These are phyloP conservation scores for Lathyrus oleraceus DNA, from an alignment of 306 rosid species.

Conservation along the genomic window DNA sequence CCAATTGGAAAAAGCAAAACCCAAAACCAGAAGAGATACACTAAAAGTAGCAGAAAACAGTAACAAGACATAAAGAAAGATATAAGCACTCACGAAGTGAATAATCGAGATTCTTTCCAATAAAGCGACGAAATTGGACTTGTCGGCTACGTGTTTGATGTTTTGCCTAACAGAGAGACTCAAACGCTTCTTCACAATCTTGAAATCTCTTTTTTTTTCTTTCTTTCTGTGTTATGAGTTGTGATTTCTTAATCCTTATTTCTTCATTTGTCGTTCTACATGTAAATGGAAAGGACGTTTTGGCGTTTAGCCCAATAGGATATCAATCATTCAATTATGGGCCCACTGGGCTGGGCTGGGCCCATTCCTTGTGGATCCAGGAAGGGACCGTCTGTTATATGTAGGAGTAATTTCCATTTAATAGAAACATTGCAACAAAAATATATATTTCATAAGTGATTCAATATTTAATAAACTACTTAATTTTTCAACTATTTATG, in stretches of 20 bases:
- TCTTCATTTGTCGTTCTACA: background rate
- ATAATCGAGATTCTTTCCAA: conserved; percentile 2
- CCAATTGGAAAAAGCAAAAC: conserved; percentile 1
- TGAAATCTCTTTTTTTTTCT: background rate
- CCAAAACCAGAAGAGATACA: background rate
- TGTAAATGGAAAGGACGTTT: background rate
- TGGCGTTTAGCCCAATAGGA: conserved; percentile 23
- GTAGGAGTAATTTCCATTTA: no score
- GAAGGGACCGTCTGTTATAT: background rate
- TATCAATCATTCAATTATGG: background rate
- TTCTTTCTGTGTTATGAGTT: background rate
- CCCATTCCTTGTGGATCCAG: background rate
- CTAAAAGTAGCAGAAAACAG: background rate
- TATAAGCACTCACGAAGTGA: conserved; percentile 28
- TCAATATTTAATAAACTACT: no score
- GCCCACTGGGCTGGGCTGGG: conserved; percentile 12
- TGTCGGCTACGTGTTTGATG: conserved; percentile 35
- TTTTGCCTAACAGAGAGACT: conserved; percentile 21
- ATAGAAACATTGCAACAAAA: no score
- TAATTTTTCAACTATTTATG: no score
- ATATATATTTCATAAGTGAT: no score
- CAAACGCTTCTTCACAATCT: background rate
- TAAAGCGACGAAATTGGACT: conserved; percentile 3
- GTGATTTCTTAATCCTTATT: background rate
- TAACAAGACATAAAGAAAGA: conserved; percentile 18